These are phyloP conservation scores for Pythium utonaiense DNA, from an alignment of 352 stramenopile species.

Conservation along the genomic window DNA sequence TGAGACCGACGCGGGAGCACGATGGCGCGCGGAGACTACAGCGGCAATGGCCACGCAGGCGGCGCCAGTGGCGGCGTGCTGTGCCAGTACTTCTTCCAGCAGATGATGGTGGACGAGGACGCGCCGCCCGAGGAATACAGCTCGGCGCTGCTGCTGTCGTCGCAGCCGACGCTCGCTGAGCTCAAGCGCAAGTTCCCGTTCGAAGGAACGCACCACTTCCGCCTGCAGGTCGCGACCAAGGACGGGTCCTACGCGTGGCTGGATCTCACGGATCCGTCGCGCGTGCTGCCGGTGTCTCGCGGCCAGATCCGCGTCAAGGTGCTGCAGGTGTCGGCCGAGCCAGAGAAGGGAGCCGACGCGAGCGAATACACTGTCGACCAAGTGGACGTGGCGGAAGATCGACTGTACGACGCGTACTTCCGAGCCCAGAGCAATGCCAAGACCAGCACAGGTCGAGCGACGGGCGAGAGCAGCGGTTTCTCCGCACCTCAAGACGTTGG, in stretches of 20 bases:
- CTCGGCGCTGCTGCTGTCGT: conserved; percentile 67
- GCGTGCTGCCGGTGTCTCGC: conserved; percentile 35
- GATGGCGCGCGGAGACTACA: conserved; percentile 2
- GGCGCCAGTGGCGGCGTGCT: conserved; percentile 38
- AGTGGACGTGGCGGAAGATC: conserved; percentile 66
- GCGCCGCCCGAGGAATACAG: conserved; percentile 40
- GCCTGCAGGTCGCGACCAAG: conserved; percentile 39
- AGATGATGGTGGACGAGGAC: conserved; percentile 56
- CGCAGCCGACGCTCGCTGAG: conserved; percentile 53
- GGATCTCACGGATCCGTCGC: conserved; percentile 57
- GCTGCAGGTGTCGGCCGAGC: conserved; percentile 49
- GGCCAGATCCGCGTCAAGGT: conserved; percentile 73
- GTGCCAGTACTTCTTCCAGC: conserved; percentile 84
- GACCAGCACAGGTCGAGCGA: conserved; percentile 1
- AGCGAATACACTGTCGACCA: conserved; percentile 19
- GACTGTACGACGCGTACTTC: conserved; percentile 65
- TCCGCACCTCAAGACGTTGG: conserved; percentile 42
- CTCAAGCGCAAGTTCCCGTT: conserved; percentile 76
- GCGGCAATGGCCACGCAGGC: background rate
- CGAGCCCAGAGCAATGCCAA: conserved; percentile 31
- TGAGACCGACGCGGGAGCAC: conserved; percentile 2
- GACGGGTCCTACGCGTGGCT: conserved; percentile 63
- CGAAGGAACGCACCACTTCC: conserved; percentile 73
- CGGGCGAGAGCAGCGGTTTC: conserved; percentile 3
- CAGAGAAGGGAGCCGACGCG: background rate